Base-by-base conservation (phyloP, 148 eudicot species). In the Euryodendron excelsum region DNA sequence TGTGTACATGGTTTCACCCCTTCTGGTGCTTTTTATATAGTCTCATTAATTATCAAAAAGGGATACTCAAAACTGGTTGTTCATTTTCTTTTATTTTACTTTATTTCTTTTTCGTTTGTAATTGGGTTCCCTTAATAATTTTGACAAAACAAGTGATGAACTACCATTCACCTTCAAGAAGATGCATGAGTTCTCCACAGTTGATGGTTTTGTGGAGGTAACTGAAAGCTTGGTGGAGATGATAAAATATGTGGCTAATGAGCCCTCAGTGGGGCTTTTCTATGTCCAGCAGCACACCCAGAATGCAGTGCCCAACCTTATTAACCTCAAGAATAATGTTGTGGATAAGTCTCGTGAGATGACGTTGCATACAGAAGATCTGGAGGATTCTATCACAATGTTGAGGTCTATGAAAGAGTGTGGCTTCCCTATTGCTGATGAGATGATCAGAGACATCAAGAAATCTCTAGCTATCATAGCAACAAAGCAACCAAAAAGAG, bases 181-280 rank as follows among this genome's bases (percentile, higher is more conserved):
- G 83, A 91, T 96, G 97, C 86, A 84, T 56, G 91, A 86, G 58
- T 85, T 88, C 89, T 92, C 98, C 76, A 52, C 90, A n/a, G 90
- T 78, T 41, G 99, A 96, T 41, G 97, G 99, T 41, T 96, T 93
- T 86, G 85, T 88, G 80, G 94, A 90, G 84, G 82, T 96, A 83
- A 86, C 83, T 71, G 94, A 96, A 83, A 75, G 77, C 66, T 64
- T 91, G 82, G 97, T 86, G 79, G 95, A 91, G 59, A 96, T 96
- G 94, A 87, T 92, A 69, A 96, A 89, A 75, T 93, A 84, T 47
- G 75, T 89, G 60, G 99, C 98, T 52, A 96, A 96, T 60, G 98
- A 96, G 80, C 99, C 99, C 79, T 96, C 98, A 0, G 93, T 92
- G 56, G 99, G 99, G 25, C 89, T 96, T 75, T 92, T 85, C 86